phyloP scores from a whole-genome alignment of 2,329 filamentous ascomycete species.

The Claviceps arundinis region DNA sequence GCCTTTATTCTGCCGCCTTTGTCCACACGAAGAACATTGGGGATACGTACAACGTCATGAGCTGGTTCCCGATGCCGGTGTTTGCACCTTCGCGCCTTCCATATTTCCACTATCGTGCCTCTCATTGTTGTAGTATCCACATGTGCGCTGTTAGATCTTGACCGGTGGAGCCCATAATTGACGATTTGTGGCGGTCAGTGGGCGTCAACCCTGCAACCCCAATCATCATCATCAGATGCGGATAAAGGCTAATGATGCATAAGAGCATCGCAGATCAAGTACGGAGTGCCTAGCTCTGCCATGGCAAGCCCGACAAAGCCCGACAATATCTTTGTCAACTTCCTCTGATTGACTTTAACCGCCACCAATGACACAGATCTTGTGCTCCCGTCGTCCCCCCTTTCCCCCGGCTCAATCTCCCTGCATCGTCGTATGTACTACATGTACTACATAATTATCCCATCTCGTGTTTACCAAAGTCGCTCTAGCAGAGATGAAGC shows the following conservation, averaged over 20 bases:
- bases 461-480: too few species aligned
- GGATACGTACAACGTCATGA: too few species aligned
- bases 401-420: background rate
- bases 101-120: background rate
- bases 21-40: background rate
- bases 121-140: background rate
- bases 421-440: background rate
- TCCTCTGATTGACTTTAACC: background rate
- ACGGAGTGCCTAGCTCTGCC: background rate
- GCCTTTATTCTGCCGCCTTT: background rate
- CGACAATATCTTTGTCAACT: background rate
- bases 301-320: background rate
- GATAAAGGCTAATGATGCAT: too few species aligned
- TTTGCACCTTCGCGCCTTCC: background rate
- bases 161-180: background rate
- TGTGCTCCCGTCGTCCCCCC: background rate
- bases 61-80: too few species aligned
- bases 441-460: too few species aligned
- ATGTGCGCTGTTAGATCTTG: background rate
- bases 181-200: constrained; percentile 1
- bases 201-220: background rate
- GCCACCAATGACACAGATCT: background rate
- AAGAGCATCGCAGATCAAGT: background rate
- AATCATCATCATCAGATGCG: background rate
- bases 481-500: too few species aligned